These are phyloP conservation scores for Colletotrichum sp. DNA, from an alignment of 2,329 filamentous ascomycete species.

Conservation along the genomic window DNA sequence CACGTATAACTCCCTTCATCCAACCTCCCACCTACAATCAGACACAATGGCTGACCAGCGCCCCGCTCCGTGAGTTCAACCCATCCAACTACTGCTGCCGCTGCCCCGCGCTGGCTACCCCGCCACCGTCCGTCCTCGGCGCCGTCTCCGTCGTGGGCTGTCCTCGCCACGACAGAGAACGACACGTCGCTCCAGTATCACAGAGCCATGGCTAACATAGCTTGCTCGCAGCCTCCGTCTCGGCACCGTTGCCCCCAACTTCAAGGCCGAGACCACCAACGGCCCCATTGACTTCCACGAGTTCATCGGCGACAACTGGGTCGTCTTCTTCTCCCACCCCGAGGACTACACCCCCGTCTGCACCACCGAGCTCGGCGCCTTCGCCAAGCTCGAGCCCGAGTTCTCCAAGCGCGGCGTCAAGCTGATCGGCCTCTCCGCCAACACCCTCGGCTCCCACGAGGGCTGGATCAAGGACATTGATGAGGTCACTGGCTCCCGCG, in stretches of 20 bases:
- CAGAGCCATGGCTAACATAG: neutral
- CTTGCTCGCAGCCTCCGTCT: conserved; percentile 60
- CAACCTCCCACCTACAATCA: neutral
- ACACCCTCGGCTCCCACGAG: conserved; percentile 83
- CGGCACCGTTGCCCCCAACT: conserved; percentile 76
- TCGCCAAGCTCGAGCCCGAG: conserved; percentile 87
- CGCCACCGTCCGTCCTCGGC: neutral
- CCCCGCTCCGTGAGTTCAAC: conserved; percentile 23
- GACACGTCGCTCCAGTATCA: neutral
- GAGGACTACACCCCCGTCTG: conserved; percentile 95
- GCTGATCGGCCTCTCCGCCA: conserved; percentile 89
- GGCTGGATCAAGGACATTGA: conserved; percentile 91
- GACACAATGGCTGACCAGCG: conserved; percentile 24
- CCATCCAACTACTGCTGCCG: neutral
- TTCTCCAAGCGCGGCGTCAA: conserved; percentile 88
- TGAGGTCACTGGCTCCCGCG: conserved; percentile 74
- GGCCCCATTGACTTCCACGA: conserved; percentile 84
- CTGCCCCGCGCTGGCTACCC: neutral
- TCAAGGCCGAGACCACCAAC: conserved; percentile 80
- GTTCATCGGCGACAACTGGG: conserved; percentile 81
- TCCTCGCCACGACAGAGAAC: neutral
- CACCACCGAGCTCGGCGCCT: conserved; percentile 93
- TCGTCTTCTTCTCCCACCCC: conserved; percentile 84
- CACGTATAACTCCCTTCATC: neutral
- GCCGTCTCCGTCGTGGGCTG: neutral